These are phyloP conservation scores for Liriodendron chinense DNA, from an alignment of 164 flowering plant genomes.

Conservation along the genomic window DNA sequence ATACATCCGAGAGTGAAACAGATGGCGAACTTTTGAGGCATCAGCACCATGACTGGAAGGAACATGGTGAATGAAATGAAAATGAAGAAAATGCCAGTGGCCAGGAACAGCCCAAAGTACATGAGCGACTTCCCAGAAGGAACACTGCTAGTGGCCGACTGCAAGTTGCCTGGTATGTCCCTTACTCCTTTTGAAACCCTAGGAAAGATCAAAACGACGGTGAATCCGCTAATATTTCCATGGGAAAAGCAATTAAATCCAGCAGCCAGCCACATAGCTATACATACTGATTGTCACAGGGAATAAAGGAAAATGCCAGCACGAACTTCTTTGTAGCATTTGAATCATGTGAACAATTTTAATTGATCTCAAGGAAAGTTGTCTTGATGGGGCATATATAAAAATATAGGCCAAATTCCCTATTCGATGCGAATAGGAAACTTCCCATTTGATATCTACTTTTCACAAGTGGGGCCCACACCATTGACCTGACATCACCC, in stretches of 20 bases:
- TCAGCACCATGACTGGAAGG: conserved; percentile 91
- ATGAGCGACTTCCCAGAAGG: conserved; percentile 88
- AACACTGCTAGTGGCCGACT: conserved; percentile 79
- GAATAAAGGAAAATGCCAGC: background rate
- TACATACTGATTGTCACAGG: background rate
- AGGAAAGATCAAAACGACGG: conserved; percentile 18
- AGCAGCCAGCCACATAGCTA: background rate
- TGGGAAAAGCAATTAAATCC: background rate
- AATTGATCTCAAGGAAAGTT: background rate
- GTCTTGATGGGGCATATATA: too few relatives aligned
- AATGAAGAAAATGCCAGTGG: conserved; percentile 80
- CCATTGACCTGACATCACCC: too few relatives aligned
- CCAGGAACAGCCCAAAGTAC: conserved; percentile 87
- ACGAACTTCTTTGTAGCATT: background rate
- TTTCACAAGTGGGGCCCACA: too few relatives aligned
- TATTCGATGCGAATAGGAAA: too few relatives aligned
- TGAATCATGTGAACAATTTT: background rate
- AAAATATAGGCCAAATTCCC: too few relatives aligned
- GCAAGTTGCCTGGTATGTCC: conserved; percentile 81
- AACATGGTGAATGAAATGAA: conserved; percentile 95
- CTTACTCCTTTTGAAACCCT: conserved; percentile 95
- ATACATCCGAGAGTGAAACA: conserved; percentile 90
- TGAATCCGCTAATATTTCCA: background rate
- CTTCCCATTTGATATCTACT: too few relatives aligned
- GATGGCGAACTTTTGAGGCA: conserved; percentile 96